Conservation (phyloP, 2,329 filamentous ascomycete genomes). For the Teratosphaeria pseudoeucalypti region DNA sequence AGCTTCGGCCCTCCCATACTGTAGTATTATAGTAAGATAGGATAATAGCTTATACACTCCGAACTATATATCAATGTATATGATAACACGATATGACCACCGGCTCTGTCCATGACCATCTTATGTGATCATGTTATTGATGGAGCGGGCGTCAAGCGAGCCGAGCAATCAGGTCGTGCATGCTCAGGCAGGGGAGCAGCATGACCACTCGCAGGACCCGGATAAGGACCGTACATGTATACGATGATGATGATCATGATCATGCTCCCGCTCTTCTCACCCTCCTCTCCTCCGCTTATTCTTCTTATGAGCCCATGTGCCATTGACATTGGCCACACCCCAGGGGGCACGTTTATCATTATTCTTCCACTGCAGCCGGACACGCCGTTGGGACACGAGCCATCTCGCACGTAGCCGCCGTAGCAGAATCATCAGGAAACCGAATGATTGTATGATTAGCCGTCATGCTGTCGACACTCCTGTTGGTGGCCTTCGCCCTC, state of each 20-base stretch:
- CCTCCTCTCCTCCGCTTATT: background rate
- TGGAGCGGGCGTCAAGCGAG: constrained; percentile 3
- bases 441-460: background rate
- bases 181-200: background rate
- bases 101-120: background rate
- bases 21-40: too few relatives aligned
- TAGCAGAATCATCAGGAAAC: constrained; percentile 1
- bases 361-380: background rate
- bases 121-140: background rate
- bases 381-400: background rate
- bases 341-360: background rate
- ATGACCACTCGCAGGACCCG: background rate
- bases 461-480: background rate
- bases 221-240: background rate
- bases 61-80: too few relatives aligned
- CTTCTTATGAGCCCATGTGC: background rate
- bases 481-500: constrained; percentile 12
- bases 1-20: too few relatives aligned
- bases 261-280: background rate
- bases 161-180: background rate
- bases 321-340: background rate
- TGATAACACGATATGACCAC: background rate
- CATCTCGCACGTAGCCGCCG: background rate
- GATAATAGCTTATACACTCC: too few relatives aligned
- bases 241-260: background rate